These are phyloP conservation scores for Arachis monticola DNA, from an alignment of 331 rosid species.

Conservation along the genomic window DNA sequence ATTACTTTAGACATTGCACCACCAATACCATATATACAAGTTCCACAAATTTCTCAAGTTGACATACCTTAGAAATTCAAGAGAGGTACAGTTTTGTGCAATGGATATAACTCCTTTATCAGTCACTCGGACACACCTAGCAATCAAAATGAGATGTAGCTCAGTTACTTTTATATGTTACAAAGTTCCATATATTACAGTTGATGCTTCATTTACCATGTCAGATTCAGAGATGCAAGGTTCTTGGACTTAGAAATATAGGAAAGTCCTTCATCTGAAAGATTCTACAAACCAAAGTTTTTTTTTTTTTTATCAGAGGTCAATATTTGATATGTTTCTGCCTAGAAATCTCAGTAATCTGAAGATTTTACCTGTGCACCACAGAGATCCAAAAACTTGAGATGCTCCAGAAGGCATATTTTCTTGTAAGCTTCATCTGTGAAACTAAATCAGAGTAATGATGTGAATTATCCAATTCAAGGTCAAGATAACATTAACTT, in stretches of 20 bases:
- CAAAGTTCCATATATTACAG: slow-evolving; percentile 6
- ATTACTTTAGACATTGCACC: slow-evolving; percentile 30
- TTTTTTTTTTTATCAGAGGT: slow-evolving; percentile 25
- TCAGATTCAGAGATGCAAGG: slow-evolving; percentile 71
- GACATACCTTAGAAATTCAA: slow-evolving; percentile 74
- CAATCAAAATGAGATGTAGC: slow-evolving; percentile 36
- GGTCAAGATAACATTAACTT: slow-evolving; percentile 20
- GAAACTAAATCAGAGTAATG: slow-evolving; percentile 57
- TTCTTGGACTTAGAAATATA: slow-evolving; percentile 65
- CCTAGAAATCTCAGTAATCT: slow-evolving; percentile 22
- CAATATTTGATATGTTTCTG: slow-evolving; percentile 14
- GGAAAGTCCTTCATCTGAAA: slow-evolving; percentile 74
- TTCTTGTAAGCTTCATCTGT: slow-evolving; percentile 71
- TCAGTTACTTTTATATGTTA: slow-evolving; percentile 15
- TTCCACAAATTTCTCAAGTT: slow-evolving; percentile 30
- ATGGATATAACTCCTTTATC: slow-evolving; percentile 70
- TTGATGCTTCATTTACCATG: slow-evolving; percentile 65
- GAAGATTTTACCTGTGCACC: slow-evolving; percentile 78
- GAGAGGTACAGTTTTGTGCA: slow-evolving; percentile 64
- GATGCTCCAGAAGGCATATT: slow-evolving; percentile 57
- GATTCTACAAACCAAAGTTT: slow-evolving; percentile 55
- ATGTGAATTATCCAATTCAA: slow-evolving; percentile 30
- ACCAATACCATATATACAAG: slow-evolving; percentile 1
- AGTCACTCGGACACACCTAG: slow-evolving; percentile 80
- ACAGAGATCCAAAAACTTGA: slow-evolving; percentile 73